Conservation (phyloP, 495 filamentous ascomycete genomes). For the Immersiella caudata region DNA sequence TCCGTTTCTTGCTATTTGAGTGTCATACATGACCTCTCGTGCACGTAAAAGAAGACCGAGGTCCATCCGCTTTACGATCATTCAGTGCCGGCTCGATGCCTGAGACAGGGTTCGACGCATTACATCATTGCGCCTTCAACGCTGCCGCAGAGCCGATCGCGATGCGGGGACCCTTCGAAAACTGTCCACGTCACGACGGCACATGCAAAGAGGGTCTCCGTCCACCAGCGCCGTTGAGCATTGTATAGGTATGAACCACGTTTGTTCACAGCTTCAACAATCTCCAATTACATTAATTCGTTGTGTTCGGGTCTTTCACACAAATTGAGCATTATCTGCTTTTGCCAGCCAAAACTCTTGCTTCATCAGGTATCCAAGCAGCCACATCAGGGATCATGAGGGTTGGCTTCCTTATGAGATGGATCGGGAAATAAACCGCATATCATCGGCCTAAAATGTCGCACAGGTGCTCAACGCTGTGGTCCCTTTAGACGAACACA, state of each 20-base stretch:
- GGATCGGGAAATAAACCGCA: not conserved
- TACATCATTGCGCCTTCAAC: constrained; percentile 18
- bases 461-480: not conserved
- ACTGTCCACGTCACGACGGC: not conserved
- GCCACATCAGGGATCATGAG: not conserved
- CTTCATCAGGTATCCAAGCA: too few species aligned
- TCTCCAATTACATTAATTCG: not conserved
- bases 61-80: not conserved
- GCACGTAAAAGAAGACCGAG: not conserved
- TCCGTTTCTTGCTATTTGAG: not conserved
- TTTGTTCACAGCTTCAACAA: not conserved
- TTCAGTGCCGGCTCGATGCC: not conserved
- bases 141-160: not conserved
- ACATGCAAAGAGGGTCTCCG: not conserved
- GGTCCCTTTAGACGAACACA: not conserved
- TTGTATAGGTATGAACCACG: too few species aligned
- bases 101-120: not conserved
- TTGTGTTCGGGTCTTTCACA: not conserved
- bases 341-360: not conserved
- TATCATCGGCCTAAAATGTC: not conserved
- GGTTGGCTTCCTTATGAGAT: not conserved
- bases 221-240: too few species aligned
- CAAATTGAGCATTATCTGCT: not conserved
- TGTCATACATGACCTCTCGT: not conserved
- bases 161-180: not conserved